phyloP scores from a whole-genome alignment of 768 basidiomycete species.

The Termitomyces sp. region DNA sequence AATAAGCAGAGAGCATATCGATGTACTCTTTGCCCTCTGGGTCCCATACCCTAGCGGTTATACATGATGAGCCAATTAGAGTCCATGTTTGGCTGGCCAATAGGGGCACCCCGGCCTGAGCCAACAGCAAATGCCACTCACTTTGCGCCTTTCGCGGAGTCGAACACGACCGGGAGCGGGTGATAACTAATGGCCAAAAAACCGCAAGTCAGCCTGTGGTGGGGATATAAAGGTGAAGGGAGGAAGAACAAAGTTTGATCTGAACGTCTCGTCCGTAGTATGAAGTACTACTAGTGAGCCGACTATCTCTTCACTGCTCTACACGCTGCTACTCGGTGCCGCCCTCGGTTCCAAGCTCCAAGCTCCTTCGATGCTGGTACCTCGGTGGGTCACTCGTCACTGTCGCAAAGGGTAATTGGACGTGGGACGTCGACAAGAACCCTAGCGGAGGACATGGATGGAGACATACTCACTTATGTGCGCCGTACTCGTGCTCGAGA shows the following conservation, averaged over 20 bases:
- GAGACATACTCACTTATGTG: conserved; percentile 77
- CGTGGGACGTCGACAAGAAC: conserved; percentile 24
- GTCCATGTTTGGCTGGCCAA: conserved; percentile 14
- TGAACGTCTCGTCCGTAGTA: background rate
- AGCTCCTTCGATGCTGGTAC: conserved; percentile 1
- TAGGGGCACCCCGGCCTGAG: conserved; percentile 11
- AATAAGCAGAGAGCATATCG: conserved; percentile 97
- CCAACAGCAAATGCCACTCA: conserved; percentile 49
- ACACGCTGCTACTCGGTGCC: conserved; percentile 9
- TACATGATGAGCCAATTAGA: conserved; percentile 13
- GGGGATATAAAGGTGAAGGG: conserved; percentile 20
- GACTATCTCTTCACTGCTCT: conserved; percentile 6
- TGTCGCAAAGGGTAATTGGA: conserved; percentile 22
- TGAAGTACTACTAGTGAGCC: background rate
- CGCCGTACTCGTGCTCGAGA: conserved; percentile 78
- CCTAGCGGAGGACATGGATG: conserved; percentile 9
- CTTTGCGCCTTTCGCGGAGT: conserved; percentile 85
- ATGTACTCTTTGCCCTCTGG: conserved; percentile 95
- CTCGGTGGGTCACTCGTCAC: conserved; percentile 16
- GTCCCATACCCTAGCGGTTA: conserved; percentile 73
- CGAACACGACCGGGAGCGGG: conserved; percentile 92
- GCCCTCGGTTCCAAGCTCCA: conserved; percentile 1
- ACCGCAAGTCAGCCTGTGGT: conserved; percentile 34
- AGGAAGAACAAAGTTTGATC: conserved; percentile 16
- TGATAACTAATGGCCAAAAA: conserved; percentile 77